Evolutionary conservation across 805 yeast genomes (phyloP).

Genomic region (Komagataella mondaviorum): DNA sequence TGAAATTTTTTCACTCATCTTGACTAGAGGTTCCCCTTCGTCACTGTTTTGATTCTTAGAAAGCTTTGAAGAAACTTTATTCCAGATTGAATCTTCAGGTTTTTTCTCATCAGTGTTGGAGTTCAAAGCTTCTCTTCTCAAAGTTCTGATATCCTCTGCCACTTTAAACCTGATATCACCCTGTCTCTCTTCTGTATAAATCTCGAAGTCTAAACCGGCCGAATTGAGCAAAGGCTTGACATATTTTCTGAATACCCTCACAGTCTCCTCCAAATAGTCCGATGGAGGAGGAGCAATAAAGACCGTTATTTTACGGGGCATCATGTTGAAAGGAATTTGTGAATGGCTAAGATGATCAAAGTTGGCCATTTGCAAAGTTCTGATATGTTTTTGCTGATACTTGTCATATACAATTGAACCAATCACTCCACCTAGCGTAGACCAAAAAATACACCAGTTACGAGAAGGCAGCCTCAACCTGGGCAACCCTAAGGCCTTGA

Average conservation of each 20-base stretch:
- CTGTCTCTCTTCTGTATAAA: slow-evolving; percentile 68
- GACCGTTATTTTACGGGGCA: slow-evolving; percentile 67
- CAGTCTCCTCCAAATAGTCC: slow-evolving; percentile 66
- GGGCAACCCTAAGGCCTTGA: slow-evolving; percentile 76
- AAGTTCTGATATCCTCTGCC: slow-evolving; percentile 66
- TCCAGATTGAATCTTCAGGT: slow-evolving; percentile 1
- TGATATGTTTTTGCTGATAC: slow-evolving; percentile 49
- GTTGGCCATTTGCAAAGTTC: slow-evolving; percentile 48
- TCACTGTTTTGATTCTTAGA: slow-evolving; percentile 7
- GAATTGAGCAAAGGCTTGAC: slow-evolving; percentile 79
- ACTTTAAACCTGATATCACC: slow-evolving; percentile 78
- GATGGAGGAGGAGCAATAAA: slow-evolving; percentile 96
- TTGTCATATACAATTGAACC: slow-evolving; percentile 80
- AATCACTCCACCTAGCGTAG: slow-evolving; percentile 45
- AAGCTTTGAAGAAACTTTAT: neutral
- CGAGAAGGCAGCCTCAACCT: slow-evolving; percentile 70
- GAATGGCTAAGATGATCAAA: slow-evolving; percentile 42
- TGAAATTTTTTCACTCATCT: slow-evolving; percentile 22
- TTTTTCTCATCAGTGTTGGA: slow-evolving; percentile 4
- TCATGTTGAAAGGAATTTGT: slow-evolving; percentile 26
- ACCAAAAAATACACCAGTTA: slow-evolving; percentile 88
- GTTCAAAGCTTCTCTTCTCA: slow-evolving; percentile 35
- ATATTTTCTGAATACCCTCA: slow-evolving; percentile 61
- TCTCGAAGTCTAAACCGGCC: slow-evolving; percentile 73
- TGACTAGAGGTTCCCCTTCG: slow-evolving; percentile 14